Percentiles rank a stretch among this genome's conserved stretches.
phyloP scores from a whole-genome alignment of 306 rosid genomes.

The Dalbergia cultrata region DNA sequence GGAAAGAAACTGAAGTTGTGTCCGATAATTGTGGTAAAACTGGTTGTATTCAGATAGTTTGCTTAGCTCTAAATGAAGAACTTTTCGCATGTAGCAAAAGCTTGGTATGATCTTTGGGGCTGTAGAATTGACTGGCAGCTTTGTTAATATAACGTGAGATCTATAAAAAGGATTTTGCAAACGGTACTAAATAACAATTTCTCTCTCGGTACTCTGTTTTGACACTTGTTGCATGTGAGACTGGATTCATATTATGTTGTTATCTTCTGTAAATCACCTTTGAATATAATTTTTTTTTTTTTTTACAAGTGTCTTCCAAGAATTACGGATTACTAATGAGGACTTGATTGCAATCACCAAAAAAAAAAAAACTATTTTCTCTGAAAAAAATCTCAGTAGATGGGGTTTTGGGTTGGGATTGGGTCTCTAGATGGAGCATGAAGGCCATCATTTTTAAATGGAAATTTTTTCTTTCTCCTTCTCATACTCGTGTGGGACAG shows the following conservation, averaged over 20 bases:
- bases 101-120: not conserved
- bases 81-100: not conserved
- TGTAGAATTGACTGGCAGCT: not conserved
- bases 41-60: slow-evolving; percentile 29
- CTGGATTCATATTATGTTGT: not conserved
- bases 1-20: slow-evolving; percentile 19
- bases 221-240: not conserved
- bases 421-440: not conserved
- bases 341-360: not conserved
- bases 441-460: not conserved
- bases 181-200: slow-evolving; percentile 5
- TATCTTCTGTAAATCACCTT: not conserved
- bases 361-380: not conserved
- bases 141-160: not conserved
- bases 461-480: not conserved
- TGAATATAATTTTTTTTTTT: not conserved
- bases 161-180: not conserved
- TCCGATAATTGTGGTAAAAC: slow-evolving; percentile 12
- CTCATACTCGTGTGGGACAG: not conserved
- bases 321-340: not conserved
- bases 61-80: not conserved
- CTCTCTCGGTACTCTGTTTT: slow-evolving; percentile 11
- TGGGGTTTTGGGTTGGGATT: not conserved
- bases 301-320: not conserved
- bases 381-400: not conserved